These are phyloP conservation scores for Nicotiana paniculata DNA, from an alignment of 257 asterid genomes.

Conservation along the genomic window DNA sequence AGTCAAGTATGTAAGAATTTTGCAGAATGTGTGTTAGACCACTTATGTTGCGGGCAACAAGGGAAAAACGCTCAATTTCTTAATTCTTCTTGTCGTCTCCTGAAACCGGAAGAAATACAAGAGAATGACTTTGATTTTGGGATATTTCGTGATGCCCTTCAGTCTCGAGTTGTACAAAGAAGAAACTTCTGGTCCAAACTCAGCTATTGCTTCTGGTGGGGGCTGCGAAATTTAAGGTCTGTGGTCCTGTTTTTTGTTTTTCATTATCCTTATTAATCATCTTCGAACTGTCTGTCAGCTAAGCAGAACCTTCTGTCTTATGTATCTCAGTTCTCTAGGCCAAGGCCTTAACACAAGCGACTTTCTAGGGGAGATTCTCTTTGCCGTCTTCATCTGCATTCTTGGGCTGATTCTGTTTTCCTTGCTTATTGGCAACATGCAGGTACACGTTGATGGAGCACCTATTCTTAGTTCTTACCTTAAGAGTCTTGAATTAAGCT, in stretches of 20 bases:
- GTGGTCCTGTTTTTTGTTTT: conserved; percentile 10
- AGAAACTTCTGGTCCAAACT: conserved; percentile 30
- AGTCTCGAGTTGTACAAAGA: conserved; percentile 36
- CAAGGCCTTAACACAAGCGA: conserved; percentile 45
- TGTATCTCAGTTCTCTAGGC: conserved; percentile 31
- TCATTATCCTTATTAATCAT: not conserved
- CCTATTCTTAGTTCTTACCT: not conserved
- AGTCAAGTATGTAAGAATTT: conserved; percentile 20
- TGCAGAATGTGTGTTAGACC: conserved; percentile 2
- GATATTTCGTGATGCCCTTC: conserved; percentile 57
- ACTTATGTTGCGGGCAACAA: conserved; percentile 31
- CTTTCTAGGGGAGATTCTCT: conserved; percentile 29
- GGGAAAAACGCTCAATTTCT: conserved; percentile 23
- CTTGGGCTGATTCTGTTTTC: conserved; percentile 33
- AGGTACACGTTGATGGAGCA: conserved; percentile 14
- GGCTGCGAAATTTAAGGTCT: conserved; percentile 53
- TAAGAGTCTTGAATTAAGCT: not conserved
- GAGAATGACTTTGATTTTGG: conserved; percentile 49
- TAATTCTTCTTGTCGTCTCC: conserved; percentile 35
- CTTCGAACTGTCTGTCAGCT: not conserved
- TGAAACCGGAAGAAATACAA: conserved; percentile 23
- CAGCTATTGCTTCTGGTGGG: conserved; percentile 74
- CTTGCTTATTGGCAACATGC: conserved; percentile 35
- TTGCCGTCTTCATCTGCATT: conserved; percentile 32
- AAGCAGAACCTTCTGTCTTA: not conserved